Percentiles rank a stretch among this genome's conserved stretches.
These are phyloP conservation scores for Hordeum vulgare DNA, from an alignment of 176 grass and related monocot species.

Conservation along the genomic window MorexV3_pseudomolecules_assembly NC_058522.1:347487745-347488244, in stretches of 20 bases:
- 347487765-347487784: constrained; percentile 69
- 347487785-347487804: constrained; percentile 72
- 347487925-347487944: constrained; percentile 45
- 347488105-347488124: constrained; percentile 44
- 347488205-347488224: not conserved
- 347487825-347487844: not conserved
- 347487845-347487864: not conserved
- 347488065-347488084: constrained; percentile 68
- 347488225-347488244: not conserved
- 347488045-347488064: constrained; percentile 65
- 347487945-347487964: constrained; percentile 59
- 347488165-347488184: constrained; percentile 53
- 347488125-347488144: constrained; percentile 64
- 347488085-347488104: constrained; percentile 49
- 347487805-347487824: not conserved
- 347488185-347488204: constrained; percentile 45
- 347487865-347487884: not conserved
- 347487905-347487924: not conserved
- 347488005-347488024: constrained; percentile 76
- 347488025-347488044: constrained; percentile 60
- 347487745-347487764: constrained; percentile 52
- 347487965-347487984: constrained; percentile 71
- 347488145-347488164: constrained; percentile 79
- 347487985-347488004: constrained; percentile 65
- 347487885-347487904: no score